Percentiles rank a stretch among this genome's conserved stretches.
phyloP scores from a whole-genome alignment of 495 filamentous ascomycete genomes.

The Hypoxylon crocopeplum region DNA sequence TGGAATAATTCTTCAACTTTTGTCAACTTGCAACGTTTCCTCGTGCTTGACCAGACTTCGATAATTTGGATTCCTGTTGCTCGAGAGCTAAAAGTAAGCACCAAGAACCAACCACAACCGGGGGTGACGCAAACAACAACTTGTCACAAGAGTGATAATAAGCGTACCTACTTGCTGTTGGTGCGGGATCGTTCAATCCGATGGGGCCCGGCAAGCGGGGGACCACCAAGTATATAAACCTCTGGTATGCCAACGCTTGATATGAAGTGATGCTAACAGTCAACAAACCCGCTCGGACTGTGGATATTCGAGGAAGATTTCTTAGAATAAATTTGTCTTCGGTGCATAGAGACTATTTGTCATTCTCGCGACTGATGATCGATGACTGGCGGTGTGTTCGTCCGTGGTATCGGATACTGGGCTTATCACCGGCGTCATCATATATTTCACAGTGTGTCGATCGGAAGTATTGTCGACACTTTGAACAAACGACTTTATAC shows the following conservation, averaged over 20 bases:
- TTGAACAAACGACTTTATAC: not conserved
- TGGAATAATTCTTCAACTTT: not conserved
- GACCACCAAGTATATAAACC: not conserved
- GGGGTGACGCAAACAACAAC: conserved; percentile 20
- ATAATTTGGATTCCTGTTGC: conserved; percentile 5
- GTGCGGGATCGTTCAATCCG: conserved; percentile 11
- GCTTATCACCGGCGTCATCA: conserved; percentile 6
- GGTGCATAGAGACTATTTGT: not conserved
- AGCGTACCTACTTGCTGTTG: conserved; percentile 8
- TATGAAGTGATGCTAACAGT: not conserved
- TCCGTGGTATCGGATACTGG: conserved; percentile 7
- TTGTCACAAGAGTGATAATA: not conserved
- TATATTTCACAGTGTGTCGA: not conserved
- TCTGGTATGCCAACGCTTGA: not conserved
- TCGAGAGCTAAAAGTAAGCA: not conserved
- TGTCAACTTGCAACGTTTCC: not conserved
- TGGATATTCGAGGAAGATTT: not conserved
- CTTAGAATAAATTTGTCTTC: conserved; percentile 9
- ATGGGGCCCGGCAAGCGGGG: conserved; percentile 13
- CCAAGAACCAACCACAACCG: not conserved
- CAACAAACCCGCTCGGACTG: not conserved
- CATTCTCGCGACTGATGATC: not conserved
- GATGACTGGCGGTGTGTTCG: conserved; percentile 12
- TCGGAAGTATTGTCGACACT: not conserved
- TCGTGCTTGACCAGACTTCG: too few species aligned